Percentiles rank a stretch among this genome's conserved stretches.
Evolutionary conservation across 2,329 filamentous ascomycete species (phyloP).

Genomic region (Cytospora piceae): DNA sequence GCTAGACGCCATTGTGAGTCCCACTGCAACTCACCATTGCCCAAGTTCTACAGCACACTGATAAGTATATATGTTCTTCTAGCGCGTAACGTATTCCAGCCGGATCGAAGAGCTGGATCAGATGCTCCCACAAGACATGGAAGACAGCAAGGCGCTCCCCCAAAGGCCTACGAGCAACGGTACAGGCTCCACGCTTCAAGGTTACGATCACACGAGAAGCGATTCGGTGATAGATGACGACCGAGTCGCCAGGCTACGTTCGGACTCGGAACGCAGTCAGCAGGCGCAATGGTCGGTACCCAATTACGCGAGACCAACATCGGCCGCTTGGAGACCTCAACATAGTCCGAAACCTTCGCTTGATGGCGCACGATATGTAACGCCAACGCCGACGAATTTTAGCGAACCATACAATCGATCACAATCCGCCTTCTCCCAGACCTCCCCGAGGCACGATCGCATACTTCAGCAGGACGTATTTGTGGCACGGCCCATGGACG

Average conservation of each 20-base stretch:
- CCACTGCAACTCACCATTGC: no score
- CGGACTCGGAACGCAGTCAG: constrained; percentile 40
- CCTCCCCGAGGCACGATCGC: constrained; percentile 49
- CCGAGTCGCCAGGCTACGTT: constrained; percentile 48
- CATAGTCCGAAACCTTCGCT: constrained; percentile 33
- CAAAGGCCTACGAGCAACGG: constrained; percentile 62
- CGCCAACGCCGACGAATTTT: constrained; percentile 36
- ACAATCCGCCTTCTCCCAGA: constrained; percentile 57
- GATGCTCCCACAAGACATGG: constrained; percentile 60
- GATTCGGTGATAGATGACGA: constrained; percentile 20
- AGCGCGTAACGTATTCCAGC: constrained; percentile 88
- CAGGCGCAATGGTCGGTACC: constrained; percentile 34
- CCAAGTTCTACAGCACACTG: not conserved
- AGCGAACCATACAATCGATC: constrained; percentile 43
- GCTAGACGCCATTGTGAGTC: constrained; percentile 86
- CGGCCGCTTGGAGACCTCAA: constrained; percentile 32
- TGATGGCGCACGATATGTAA: constrained; percentile 36
- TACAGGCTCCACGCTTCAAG: constrained; percentile 41
- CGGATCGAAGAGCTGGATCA: constrained; percentile 85
- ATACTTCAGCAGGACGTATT: constrained; percentile 37
- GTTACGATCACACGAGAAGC: constrained; percentile 40
- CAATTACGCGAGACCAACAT: constrained; percentile 36
- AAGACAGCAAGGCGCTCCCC: constrained; percentile 77
- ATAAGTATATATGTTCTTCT: constrained; percentile 28
- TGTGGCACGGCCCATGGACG: constrained; percentile 56